These are phyloP conservation scores for Phycomyces blakesleeanus DNA, from an alignment of 192 early-diverging fungal genomes.

Conservation along the genomic window DNA sequence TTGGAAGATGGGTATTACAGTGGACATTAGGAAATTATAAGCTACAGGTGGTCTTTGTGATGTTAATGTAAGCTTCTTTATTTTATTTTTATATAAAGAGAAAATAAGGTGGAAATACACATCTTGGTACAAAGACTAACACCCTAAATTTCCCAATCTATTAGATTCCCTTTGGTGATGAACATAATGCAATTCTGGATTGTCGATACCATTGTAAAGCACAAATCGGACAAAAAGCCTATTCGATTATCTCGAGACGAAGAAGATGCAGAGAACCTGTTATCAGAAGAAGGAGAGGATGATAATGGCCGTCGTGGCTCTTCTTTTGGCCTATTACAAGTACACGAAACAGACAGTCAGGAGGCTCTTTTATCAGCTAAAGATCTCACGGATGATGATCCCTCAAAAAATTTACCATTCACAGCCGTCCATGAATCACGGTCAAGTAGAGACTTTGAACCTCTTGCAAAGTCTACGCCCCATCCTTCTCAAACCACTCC, in stretches of 20 bases:
- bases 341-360: background rate
- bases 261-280: background rate
- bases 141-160: background rate
- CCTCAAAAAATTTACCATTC: too few relatives aligned
- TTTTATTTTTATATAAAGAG: background rate
- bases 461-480: too few relatives aligned
- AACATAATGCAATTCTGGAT: slow-evolving; percentile 79
- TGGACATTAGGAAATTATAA: slow-evolving; percentile 58
- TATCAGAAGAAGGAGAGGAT: background rate
- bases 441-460: too few relatives aligned
- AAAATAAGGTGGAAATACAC: background rate
- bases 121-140: background rate
- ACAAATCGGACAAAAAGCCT: slow-evolving; percentile 26
- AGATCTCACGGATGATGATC: background rate
- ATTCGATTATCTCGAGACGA: slow-evolving; percentile 8
- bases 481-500: too few relatives aligned
- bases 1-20: slow-evolving; percentile 64
- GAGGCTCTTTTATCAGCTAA: background rate
- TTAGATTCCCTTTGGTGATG: slow-evolving; percentile 70
- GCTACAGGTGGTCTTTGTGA: slow-evolving; percentile 72
- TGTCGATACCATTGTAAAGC: slow-evolving; percentile 63
- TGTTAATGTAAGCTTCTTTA: slow-evolving; percentile 49
- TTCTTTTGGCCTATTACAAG: background rate
- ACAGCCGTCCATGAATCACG: too few relatives aligned
- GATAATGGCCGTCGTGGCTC: background rate